phyloP scores from a whole-genome alignment of 1,284 basidiomycete species.

The Tylopilus orsonianus region DNA sequence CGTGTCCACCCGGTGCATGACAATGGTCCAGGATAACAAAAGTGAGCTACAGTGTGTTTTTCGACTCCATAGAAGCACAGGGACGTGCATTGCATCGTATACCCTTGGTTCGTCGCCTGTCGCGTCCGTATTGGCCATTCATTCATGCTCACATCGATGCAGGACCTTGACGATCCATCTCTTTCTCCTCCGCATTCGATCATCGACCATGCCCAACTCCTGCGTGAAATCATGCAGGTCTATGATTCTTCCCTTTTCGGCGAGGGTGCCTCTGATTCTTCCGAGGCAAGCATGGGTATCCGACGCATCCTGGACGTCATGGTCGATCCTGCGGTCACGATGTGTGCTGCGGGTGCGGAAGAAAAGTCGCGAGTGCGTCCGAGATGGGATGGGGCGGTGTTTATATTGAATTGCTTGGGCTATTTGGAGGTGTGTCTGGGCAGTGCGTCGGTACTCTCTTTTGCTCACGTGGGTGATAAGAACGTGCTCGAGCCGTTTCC shows the following conservation, averaged over 20 bases:
- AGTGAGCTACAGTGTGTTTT: slow-evolving; percentile 80
- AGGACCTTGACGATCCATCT: slow-evolving; percentile 77
- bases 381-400: slow-evolving; percentile 79
- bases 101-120: slow-evolving; percentile 55
- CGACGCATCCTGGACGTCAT: slow-evolving; percentile 74
- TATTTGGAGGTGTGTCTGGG: slow-evolving; percentile 62
- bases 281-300: slow-evolving; percentile 36
- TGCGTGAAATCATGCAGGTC: slow-evolving; percentile 86
- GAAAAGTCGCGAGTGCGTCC: slow-evolving; percentile 56
- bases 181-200: slow-evolving; percentile 77
- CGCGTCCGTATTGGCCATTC: not conserved
- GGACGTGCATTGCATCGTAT: slow-evolving; percentile 73
- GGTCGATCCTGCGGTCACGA: slow-evolving; percentile 79
- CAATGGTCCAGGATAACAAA: slow-evolving; percentile 65
- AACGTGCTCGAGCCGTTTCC: slow-evolving; percentile 69
- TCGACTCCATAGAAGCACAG: slow-evolving; percentile 81
- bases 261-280: slow-evolving; percentile 39
- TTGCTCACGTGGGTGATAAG: slow-evolving; percentile 38
- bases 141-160: not conserved
- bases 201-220: slow-evolving; percentile 78
- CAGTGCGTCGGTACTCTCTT: not conserved
- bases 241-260: slow-evolving; percentile 80
- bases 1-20: not conserved
- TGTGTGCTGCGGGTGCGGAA: slow-evolving; percentile 70
- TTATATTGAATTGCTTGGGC: slow-evolving; percentile 80